Evolutionary conservation across 768 basidiomycete species (phyloP).

Genomic region (Trametes villosa): DNA sequence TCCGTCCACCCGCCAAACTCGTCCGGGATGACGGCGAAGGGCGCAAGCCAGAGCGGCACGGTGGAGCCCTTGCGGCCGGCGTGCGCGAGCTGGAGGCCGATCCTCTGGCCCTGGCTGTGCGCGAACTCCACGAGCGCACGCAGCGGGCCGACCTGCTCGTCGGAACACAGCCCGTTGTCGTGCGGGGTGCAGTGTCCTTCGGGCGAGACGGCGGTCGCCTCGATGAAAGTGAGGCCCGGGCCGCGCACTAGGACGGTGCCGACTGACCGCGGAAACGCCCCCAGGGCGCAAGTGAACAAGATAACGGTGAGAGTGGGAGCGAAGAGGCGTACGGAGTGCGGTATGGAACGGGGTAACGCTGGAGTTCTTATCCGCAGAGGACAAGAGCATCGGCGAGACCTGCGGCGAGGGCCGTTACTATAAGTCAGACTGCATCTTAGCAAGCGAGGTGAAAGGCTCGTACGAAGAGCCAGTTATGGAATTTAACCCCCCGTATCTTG

Average conservation of each 20-base stretch:
- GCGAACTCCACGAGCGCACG: slow-evolving; percentile 67
- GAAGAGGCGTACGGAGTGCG: slow-evolving; percentile 41
- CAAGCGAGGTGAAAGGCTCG: background rate
- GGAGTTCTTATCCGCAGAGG: slow-evolving; percentile 56
- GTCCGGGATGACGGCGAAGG: slow-evolving; percentile 45
- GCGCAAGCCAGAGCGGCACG: slow-evolving; percentile 59
- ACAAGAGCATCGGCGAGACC: slow-evolving; percentile 63
- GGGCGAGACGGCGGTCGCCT: slow-evolving; percentile 63
- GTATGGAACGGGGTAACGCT: slow-evolving; percentile 56
- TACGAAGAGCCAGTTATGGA: slow-evolving; percentile 23
- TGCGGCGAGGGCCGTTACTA: no score
- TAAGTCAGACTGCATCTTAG: no score
- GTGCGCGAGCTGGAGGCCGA: slow-evolving; percentile 76
- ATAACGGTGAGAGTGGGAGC: no score
- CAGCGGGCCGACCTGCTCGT: slow-evolving; percentile 51
- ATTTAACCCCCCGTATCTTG: slow-evolving; percentile 28
- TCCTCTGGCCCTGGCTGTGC: no score
- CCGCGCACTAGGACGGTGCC: slow-evolving; percentile 53
- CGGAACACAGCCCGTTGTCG: slow-evolving; percentile 63
- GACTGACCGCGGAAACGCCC: slow-evolving; percentile 39
- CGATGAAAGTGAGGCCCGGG: slow-evolving; percentile 61
- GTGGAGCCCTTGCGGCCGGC: slow-evolving; percentile 74
- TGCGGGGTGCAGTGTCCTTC: slow-evolving; percentile 64
- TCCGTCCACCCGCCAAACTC: slow-evolving; percentile 43
- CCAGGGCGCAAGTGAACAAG: no score